A percentile compares a stretch with the other conserved stretches of the same genome.
Evolutionary conservation across 2,329 filamentous ascomycete species (phyloP).

Genomic region (Diaporthe sp.): DNA sequence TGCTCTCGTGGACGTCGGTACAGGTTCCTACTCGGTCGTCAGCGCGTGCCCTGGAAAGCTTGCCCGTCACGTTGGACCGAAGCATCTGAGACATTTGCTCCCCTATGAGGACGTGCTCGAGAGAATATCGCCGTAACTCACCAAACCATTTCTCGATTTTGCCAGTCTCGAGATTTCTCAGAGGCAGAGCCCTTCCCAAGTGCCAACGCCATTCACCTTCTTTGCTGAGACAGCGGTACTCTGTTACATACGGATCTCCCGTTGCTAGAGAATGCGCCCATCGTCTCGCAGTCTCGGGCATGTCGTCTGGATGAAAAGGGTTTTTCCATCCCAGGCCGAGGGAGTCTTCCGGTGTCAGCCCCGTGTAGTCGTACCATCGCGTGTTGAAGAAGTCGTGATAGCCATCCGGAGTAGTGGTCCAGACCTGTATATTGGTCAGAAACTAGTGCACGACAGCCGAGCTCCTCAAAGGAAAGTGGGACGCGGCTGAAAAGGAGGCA

Average conservation of each 20-base stretch:
- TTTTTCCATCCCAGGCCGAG: slow-evolving; percentile 73
- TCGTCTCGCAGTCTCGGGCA: slow-evolving; percentile 64
- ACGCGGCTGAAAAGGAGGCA: no score
- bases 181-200: slow-evolving; percentile 78
- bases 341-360: slow-evolving; percentile 73
- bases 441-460: neutral
- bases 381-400: slow-evolving; percentile 80
- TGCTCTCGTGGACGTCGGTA: slow-evolving; percentile 83
- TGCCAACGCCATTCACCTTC: slow-evolving; percentile 85
- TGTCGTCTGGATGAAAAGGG: slow-evolving; percentile 80
- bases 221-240: slow-evolving; percentile 77
- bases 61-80: neutral
- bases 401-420: slow-evolving; percentile 79
- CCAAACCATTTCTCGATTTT: slow-evolving; percentile 85
- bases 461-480: neutral
- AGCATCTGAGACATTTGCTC: neutral
- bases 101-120: neutral
- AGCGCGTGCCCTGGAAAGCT: neutral
- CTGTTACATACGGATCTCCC: slow-evolving; percentile 77
- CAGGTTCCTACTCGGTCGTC: slow-evolving; percentile 66
- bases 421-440: slow-evolving; percentile 57
- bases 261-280: slow-evolving; percentile 77
- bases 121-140: slow-evolving; percentile 43
- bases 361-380: slow-evolving; percentile 86
- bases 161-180: slow-evolving; percentile 75